Conservation (phyloP, 352 stramenopile genomes). For the Globisporangium apiculatum region DNA sequence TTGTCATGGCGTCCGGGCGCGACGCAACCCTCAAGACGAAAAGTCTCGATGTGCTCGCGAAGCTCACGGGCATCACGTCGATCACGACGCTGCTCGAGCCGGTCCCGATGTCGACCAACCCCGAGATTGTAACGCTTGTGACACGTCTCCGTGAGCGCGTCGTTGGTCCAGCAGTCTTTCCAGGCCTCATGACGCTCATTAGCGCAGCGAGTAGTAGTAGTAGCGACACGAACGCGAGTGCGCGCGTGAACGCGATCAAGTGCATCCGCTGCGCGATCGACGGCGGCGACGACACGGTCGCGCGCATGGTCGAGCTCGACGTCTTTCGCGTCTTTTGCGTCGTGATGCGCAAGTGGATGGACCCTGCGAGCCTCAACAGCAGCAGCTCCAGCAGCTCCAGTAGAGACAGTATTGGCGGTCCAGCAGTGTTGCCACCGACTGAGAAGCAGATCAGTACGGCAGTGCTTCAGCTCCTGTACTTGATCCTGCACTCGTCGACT, state of each 20-base stretch:
- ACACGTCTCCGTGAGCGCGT: constrained; percentile 58
- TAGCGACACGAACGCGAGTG: constrained; percentile 21
- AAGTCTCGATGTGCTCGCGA: constrained; percentile 48
- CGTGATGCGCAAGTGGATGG: constrained; percentile 57
- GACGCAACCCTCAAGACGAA: constrained; percentile 36
- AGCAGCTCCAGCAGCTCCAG: constrained; percentile 2
- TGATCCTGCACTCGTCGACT: constrained; percentile 55
- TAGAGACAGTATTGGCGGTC: too few relatives aligned
- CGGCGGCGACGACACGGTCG: constrained; percentile 43
- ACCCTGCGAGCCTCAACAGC: constrained; percentile 18
- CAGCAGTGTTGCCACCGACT: constrained; percentile 1
- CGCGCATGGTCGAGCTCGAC: constrained; percentile 65
- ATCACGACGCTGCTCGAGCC: constrained; percentile 37
- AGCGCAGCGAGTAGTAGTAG: constrained; percentile 18
- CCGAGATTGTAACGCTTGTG: constrained; percentile 39
- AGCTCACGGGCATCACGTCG: constrained; percentile 46
- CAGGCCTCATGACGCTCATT: constrained; percentile 50
- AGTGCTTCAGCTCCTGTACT: constrained; percentile 57
- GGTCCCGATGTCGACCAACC: constrained; percentile 27
- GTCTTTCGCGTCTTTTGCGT: constrained; percentile 61
- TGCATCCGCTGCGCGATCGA: constrained; percentile 61
- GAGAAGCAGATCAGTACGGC: constrained; percentile 26
- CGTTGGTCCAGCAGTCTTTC: constrained; percentile 52
- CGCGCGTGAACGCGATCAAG: constrained; percentile 55
- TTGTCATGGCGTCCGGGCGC: constrained; percentile 57